Percentiles rank a stretch among this genome's conserved stretches.
phyloP scores from a whole-genome alignment of 495 filamentous ascomycete genomes.

The Xylaria venustula region DNA sequence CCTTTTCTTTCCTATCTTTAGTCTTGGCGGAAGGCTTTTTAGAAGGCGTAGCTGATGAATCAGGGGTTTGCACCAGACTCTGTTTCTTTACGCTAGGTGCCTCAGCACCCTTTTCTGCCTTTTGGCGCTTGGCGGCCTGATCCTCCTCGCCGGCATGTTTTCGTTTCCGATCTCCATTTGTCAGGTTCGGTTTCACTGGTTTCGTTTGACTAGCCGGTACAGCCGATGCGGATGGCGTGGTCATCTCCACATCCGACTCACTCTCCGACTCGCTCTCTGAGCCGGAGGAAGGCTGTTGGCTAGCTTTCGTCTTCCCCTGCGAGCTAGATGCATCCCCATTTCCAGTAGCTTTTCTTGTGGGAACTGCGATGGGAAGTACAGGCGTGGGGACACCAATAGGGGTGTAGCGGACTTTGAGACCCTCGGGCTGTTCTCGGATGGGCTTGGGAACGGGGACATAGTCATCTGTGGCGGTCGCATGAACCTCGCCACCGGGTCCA shows the following conservation, averaged over 20 bases:
- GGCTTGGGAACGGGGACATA: constrained; percentile 25
- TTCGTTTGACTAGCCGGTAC: constrained; percentile 10
- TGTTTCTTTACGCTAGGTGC: constrained; percentile 4
- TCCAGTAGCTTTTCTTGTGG: background rate
- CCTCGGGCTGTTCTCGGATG: constrained; percentile 44
- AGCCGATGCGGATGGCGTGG: background rate
- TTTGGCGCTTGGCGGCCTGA: constrained; percentile 18
- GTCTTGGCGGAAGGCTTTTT: constrained; percentile 15
- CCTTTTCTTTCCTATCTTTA: constrained; percentile 17
- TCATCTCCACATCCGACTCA: constrained; percentile 34
- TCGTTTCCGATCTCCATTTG: constrained; percentile 24
- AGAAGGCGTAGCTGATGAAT: constrained; percentile 9
- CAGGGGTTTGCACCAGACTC: background rate
- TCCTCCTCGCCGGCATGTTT: constrained; percentile 20
- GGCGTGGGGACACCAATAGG: constrained; percentile 40
- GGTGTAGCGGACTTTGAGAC: constrained; percentile 41
- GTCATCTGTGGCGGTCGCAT: constrained; percentile 20
- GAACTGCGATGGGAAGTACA: background rate
- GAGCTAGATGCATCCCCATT: background rate
- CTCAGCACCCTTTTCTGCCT: constrained; percentile 12
- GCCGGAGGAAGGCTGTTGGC: constrained; percentile 15
- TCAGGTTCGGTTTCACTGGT: constrained; percentile 18
- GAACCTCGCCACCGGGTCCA: constrained; percentile 24
- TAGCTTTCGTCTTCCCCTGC: background rate
- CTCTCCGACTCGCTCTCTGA: constrained; percentile 24